phyloP scores from a whole-genome alignment of 495 filamentous ascomycete genomes.

The Sordaria brevicollis region DNA sequence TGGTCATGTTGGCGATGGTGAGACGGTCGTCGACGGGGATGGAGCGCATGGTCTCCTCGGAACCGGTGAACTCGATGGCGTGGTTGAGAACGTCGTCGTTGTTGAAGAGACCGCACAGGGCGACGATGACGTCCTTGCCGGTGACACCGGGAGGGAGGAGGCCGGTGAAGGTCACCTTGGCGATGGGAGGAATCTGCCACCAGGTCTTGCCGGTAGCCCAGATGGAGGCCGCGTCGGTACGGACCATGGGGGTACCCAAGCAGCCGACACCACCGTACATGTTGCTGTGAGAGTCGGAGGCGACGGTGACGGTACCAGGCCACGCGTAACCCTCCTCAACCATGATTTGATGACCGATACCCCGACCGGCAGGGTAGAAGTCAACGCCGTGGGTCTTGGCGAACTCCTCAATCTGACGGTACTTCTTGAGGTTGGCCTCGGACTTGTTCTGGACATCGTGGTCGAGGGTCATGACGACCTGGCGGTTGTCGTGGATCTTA shows the following conservation, averaged over 20 bases:
- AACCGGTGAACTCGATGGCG: slow-evolving; percentile 80
- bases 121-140: slow-evolving; percentile 92
- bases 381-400: slow-evolving; percentile 69
- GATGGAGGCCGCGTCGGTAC: slow-evolving; percentile 79
- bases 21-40: slow-evolving; percentile 69
- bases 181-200: slow-evolving; percentile 86
- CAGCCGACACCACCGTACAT: slow-evolving; percentile 82
- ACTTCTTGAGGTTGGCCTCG: slow-evolving; percentile 76
- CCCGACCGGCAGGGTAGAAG: slow-evolving; percentile 74
- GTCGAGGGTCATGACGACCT: slow-evolving; percentile 84
- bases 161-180: slow-evolving; percentile 69
- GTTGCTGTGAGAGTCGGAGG: slow-evolving; percentile 76
- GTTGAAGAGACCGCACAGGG: slow-evolving; percentile 79
- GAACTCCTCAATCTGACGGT: slow-evolving; percentile 76
- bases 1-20: slow-evolving; percentile 90
- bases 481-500: slow-evolving; percentile 56
- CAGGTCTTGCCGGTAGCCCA: slow-evolving; percentile 79
- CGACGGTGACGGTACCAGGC: slow-evolving; percentile 78
- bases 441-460: slow-evolving; percentile 89
- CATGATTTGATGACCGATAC: slow-evolving; percentile 35
- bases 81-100: slow-evolving; percentile 89
- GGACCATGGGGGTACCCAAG: slow-evolving; percentile 68
- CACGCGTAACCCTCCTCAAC: slow-evolving; percentile 42
- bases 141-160: slow-evolving; percentile 70
- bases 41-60: slow-evolving; percentile 64